These are phyloP conservation scores for Fraxinus pennsylvanica DNA, from an alignment of 257 asterid genomes.

Conservation along the genomic window DNA sequence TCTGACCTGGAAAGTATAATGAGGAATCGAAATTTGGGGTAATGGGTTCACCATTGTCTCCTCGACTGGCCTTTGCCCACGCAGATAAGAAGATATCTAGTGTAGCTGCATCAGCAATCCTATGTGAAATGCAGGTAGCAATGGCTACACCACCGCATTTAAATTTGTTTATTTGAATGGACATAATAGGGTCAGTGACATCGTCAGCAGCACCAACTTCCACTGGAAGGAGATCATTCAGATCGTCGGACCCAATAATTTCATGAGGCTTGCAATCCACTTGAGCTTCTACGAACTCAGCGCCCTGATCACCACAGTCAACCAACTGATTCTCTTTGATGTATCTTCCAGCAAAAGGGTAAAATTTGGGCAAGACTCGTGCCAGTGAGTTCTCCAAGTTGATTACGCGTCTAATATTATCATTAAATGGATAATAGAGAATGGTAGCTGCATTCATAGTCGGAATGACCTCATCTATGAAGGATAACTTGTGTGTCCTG, in stretches of 20 bases:
- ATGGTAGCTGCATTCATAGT: neutral
- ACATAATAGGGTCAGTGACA: neutral
- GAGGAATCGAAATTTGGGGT: neutral
- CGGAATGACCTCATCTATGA: neutral
- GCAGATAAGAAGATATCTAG: neutral
- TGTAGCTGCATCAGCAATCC: neutral
- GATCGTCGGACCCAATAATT: neutral
- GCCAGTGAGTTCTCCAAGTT: slow-evolving; percentile 9
- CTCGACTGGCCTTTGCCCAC: neutral
- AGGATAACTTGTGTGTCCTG: neutral
- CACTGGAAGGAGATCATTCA: slow-evolving; percentile 12
- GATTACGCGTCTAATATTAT: neutral
- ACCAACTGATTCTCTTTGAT: slow-evolving; percentile 1
- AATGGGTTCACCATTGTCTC: neutral
- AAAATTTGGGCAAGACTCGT: slow-evolving; percentile 8
- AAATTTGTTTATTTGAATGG: neutral
- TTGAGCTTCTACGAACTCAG: slow-evolving; percentile 23
- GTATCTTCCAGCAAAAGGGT: slow-evolving; percentile 28
- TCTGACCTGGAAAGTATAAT: neutral
- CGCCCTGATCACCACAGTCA: slow-evolving; percentile 28
- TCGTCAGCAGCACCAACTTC: neutral
- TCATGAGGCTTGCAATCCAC: neutral
- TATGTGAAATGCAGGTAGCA: neutral
- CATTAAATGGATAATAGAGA: neutral
- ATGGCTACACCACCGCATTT: neutral